Percentiles rank a stretch among this genome's conserved stretches.
phyloP scores from a whole-genome alignment of 176 grass and related monocot species.

The Oryza brachyantha region DNA sequence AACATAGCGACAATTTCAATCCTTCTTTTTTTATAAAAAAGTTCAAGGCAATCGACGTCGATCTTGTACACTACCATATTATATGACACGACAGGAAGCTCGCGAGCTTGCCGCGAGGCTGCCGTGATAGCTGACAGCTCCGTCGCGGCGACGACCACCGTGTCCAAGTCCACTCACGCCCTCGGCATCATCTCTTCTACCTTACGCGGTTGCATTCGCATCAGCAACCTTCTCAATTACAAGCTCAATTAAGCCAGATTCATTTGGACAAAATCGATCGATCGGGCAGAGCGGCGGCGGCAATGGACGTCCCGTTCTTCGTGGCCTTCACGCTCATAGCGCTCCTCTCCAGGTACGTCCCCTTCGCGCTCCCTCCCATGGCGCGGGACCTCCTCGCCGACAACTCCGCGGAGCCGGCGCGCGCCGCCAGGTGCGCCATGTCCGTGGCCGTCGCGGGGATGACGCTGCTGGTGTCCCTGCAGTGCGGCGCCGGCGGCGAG shows the following conservation, averaged over 20 bases:
- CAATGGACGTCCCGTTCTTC: slow-evolving; percentile 26
- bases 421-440: slow-evolving; percentile 7
- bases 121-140: not conserved
- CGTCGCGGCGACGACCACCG: not conserved
- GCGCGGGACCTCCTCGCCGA: not conserved
- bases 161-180: not conserved
- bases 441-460: slow-evolving; percentile 16
- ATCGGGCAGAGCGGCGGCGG: too few species aligned
- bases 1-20: not conserved
- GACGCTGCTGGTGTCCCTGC: not conserved
- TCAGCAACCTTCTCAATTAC: not conserved
- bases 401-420: not conserved
- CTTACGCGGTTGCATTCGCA: not conserved
- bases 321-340: slow-evolving; percentile 2
- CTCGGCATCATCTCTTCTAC: not conserved
- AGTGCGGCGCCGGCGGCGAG: not conserved
- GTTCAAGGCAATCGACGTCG: too few species aligned
- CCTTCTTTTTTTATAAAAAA: too few species aligned
- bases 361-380: not conserved
- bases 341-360: slow-evolving; percentile 1
- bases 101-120: not conserved
- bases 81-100: not conserved
- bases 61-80: not conserved
- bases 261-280: too few species aligned
- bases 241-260: not conserved